phyloP scores from a whole-genome alignment of 345 rosid genomes.

The Eucalyptus cloeziana region DNA sequence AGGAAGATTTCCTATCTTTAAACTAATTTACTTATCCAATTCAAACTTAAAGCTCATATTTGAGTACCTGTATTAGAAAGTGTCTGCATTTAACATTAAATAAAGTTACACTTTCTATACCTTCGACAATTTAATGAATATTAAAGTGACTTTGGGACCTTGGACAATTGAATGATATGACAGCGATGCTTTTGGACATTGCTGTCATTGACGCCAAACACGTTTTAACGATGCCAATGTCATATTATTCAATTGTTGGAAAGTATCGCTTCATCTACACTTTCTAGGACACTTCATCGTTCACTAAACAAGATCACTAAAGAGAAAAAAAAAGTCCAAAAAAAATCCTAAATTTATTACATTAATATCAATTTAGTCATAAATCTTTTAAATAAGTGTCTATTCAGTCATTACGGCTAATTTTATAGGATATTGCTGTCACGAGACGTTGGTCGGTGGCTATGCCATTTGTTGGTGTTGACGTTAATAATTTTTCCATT shows the following conservation, averaged over 20 bases:
- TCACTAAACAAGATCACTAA: background rate
- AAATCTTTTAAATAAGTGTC: too few species aligned
- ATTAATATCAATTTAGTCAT: too few species aligned
- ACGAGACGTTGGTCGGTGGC: too few species aligned
- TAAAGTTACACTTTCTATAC: background rate
- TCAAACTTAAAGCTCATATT: background rate
- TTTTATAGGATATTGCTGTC: too few species aligned
- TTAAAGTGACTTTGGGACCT: background rate
- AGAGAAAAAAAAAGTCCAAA: too few species aligned
- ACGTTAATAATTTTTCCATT: too few species aligned
- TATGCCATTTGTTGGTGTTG: too few species aligned
- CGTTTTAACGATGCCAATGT: fast-evolving
- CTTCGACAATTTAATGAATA: background rate
- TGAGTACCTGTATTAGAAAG: background rate
- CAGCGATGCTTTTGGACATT: background rate
- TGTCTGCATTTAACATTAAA: background rate
- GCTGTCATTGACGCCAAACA: fast-evolving
- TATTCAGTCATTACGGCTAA: too few species aligned
- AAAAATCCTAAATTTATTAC: too few species aligned
- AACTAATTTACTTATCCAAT: background rate
- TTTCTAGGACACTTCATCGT: background rate
- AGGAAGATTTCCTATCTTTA: background rate
- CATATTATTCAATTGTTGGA: background rate
- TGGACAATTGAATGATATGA: background rate
- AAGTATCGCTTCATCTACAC: background rate